Evolutionary conservation across 495 filamentous ascomycete species (phyloP).

Genomic region (Viridothelium virens): DNA sequence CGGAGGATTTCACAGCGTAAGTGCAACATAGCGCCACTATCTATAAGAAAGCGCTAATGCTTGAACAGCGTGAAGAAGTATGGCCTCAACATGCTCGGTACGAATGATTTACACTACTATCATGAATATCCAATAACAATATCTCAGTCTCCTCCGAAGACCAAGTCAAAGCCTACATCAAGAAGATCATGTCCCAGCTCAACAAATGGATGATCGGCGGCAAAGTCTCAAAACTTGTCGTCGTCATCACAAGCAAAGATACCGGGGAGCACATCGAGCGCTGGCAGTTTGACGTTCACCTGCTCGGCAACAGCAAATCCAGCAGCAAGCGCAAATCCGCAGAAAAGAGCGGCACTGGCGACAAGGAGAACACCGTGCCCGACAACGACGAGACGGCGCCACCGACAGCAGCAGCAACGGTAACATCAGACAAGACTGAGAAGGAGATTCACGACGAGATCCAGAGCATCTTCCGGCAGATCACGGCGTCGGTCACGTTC

Average conservation of each 20-base stretch:
- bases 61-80: constrained; percentile 82
- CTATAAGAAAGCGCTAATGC: constrained; percentile 11
- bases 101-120: neutral
- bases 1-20: constrained; percentile 92
- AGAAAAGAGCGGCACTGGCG: constrained; percentile 48
- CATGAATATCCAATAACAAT: constrained; percentile 14
- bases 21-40: constrained; percentile 26
- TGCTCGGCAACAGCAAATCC: constrained; percentile 17
- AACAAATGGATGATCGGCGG: constrained; percentile 93
- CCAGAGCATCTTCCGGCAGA: constrained; percentile 90
- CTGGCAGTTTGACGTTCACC: constrained; percentile 80
- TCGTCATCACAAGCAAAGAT: constrained; percentile 93
- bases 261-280: constrained; percentile 91
- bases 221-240: constrained; percentile 92
- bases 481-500: constrained; percentile 95
- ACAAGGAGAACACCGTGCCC: constrained; percentile 55
- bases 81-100: constrained; percentile 94
- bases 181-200: constrained; percentile 94
- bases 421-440: constrained; percentile 65
- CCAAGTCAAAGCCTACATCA: constrained; percentile 97
- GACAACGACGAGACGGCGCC: constrained; percentile 25
- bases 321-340: constrained; percentile 28
- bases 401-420: constrained; percentile 17
- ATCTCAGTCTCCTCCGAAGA: constrained; percentile 76
- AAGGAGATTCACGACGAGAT: constrained; percentile 92